phyloP scores from a whole-genome alignment of 305 asterid species.

The Rubia occidens region DNA sequence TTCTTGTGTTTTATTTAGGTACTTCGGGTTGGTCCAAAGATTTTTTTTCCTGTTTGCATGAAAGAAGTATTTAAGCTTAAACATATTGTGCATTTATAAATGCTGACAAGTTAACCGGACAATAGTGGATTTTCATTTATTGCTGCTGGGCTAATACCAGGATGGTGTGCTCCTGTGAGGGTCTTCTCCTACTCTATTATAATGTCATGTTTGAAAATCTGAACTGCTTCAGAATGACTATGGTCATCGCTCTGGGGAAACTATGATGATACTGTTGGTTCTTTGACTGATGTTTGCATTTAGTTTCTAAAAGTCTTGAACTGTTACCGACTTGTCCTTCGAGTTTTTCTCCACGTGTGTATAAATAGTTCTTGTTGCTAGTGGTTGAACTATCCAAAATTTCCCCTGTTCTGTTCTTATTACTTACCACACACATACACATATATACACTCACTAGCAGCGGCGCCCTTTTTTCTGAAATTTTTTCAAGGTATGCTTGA shows the following conservation, averaged over 20 bases:
- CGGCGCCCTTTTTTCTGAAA: too few species aligned
- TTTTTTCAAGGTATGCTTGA: too few species aligned
- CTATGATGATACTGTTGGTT: neutral
- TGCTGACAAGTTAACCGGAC: neutral
- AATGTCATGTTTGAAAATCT: conserved; percentile 1
- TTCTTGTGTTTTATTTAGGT: neutral
- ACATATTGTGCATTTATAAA: neutral
- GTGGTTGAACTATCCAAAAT: neutral
- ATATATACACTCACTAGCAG: too few species aligned
- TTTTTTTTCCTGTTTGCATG: neutral
- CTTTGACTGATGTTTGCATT: neutral
- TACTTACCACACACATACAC: too few species aligned
- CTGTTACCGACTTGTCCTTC: neutral
- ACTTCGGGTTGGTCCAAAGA: neutral
- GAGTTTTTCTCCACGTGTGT: neutral
- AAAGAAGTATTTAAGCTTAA: neutral
- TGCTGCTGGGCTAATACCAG: neutral
- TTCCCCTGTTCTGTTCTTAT: neutral
- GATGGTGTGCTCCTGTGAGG: neutral
- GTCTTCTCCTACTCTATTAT: neutral
- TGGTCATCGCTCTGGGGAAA: neutral
- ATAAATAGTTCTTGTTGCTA: neutral
- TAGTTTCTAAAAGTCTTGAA: neutral
- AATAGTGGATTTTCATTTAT: neutral
- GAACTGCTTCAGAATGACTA: conserved; percentile 5